Evolutionary conservation across 2,329 filamentous ascomycete species (phyloP).

Genomic region (Sarocladiaceae sp.): DNA sequence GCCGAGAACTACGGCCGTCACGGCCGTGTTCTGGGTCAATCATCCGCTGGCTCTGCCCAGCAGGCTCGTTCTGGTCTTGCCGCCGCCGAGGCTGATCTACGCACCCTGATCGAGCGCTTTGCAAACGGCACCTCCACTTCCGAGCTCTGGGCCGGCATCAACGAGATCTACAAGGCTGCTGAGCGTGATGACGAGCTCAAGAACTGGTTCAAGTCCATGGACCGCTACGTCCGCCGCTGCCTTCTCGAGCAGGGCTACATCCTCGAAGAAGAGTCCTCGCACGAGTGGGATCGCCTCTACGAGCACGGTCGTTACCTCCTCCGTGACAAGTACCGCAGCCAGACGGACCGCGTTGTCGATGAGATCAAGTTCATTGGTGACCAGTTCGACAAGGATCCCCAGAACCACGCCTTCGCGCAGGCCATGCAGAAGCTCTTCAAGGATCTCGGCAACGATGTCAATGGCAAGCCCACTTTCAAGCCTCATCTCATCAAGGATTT

Average conservation of each 20-base stretch:
- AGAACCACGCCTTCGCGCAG: conserved; percentile 74
- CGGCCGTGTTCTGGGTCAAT: conserved; percentile 56
- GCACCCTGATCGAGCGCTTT: conserved; percentile 87
- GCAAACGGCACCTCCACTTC: conserved; percentile 89
- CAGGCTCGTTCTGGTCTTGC: conserved; percentile 63
- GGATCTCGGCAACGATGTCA: conserved; percentile 77
- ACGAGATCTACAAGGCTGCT: conserved; percentile 79
- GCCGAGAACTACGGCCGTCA: conserved; percentile 82
- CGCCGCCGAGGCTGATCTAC: conserved; percentile 66
- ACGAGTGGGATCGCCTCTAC: conserved; percentile 78
- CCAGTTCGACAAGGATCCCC: conserved; percentile 82
- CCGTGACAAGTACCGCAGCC: conserved; percentile 77
- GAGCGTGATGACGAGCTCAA: conserved; percentile 81
- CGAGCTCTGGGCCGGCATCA: conserved; percentile 78
- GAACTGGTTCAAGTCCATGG: conserved; percentile 77
- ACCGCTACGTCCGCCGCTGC: conserved; percentile 73
- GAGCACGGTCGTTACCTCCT: conserved; percentile 82
- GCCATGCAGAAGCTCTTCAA: conserved; percentile 79
- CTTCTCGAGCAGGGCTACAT: conserved; percentile 89
- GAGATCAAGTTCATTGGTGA: conserved; percentile 85
- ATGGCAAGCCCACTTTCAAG: conserved; percentile 86
- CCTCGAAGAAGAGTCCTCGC: conserved; percentile 70
- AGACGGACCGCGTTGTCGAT: conserved; percentile 81
- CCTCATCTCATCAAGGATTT: conserved; percentile 86
- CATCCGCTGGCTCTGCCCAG: conserved; percentile 63